A percentile compares a stretch with the other conserved stretches of the same genome.
These are phyloP conservation scores for Apiospora malaysiana DNA, from an alignment of 2,329 filamentous ascomycete genomes.

Conservation along the genomic window DNA sequence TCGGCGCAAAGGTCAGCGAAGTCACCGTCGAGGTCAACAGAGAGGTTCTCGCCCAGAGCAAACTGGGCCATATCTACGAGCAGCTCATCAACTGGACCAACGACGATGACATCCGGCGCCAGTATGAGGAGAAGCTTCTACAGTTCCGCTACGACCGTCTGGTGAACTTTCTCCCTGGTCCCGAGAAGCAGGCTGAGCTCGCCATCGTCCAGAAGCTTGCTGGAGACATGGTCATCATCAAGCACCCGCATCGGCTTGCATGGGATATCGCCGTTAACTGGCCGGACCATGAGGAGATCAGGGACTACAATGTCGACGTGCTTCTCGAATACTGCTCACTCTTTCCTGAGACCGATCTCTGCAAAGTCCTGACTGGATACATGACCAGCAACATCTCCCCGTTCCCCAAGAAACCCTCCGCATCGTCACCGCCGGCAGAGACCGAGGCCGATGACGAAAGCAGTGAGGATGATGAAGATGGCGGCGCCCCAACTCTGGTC, in stretches of 20 bases:
- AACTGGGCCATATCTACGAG: constrained; percentile 80
- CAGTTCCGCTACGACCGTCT: constrained; percentile 81
- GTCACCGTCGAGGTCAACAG: constrained; percentile 87
- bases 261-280: constrained; percentile 94
- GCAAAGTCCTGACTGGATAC: constrained; percentile 82
- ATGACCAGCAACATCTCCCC: constrained; percentile 84
- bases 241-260: constrained; percentile 85
- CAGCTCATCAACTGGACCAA: constrained; percentile 88
- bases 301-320: constrained; percentile 79
- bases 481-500: constrained; percentile 58
- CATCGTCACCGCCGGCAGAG: constrained; percentile 28
- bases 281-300: constrained; percentile 76
- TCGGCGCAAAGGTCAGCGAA: constrained; percentile 82
- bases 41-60: constrained; percentile 78
- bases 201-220: constrained; percentile 77
- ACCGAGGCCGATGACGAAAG: constrained; percentile 54
- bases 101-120: constrained; percentile 83
- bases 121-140: constrained; percentile 89
- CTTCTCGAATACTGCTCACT: constrained; percentile 80
- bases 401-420: constrained; percentile 60
- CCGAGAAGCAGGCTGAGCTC: constrained; percentile 72
- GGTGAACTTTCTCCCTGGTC: constrained; percentile 66
- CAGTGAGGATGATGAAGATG: constrained; percentile 64
- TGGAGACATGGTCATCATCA: constrained; percentile 94
- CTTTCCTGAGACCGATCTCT: constrained; percentile 84